These are phyloP conservation scores for Neofusicoccum laricinum DNA, from an alignment of 2,329 filamentous ascomycete genomes.

Conservation along the genomic window DNA sequence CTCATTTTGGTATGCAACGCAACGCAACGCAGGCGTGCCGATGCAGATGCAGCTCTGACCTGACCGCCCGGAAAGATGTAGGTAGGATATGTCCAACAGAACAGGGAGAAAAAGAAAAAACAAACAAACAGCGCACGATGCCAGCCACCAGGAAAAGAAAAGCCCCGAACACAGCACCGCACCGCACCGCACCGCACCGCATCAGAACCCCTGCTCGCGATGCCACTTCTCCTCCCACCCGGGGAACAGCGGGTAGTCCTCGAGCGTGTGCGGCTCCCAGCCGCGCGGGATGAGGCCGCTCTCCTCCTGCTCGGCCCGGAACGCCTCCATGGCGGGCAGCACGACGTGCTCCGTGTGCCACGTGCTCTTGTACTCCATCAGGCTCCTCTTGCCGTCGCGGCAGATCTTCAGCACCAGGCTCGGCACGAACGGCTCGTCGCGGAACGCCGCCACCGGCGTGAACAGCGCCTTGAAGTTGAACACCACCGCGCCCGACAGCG, in stretches of 20 bases:
- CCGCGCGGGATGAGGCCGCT: conserved; percentile 57
- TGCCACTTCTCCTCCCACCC: conserved; percentile 77
- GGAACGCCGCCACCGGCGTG: conserved; percentile 67
- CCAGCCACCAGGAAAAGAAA: background rate
- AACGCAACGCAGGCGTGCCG: too few species aligned
- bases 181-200: background rate
- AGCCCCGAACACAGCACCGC: too few species aligned
- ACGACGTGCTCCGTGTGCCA: conserved; percentile 76
- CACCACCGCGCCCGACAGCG: conserved; percentile 69
- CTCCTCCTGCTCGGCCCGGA: conserved; percentile 62
- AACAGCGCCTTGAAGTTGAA: conserved; percentile 92
- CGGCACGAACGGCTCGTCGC: conserved; percentile 71
- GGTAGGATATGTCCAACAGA: too few species aligned
- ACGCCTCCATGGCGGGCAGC: conserved; percentile 62
- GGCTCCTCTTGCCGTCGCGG: conserved; percentile 64
- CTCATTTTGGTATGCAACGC: background rate
- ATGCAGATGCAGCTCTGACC: too few species aligned
- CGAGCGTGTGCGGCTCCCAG: conserved; percentile 68
- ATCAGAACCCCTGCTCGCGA: conserved; percentile 58
- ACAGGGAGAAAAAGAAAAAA: too few species aligned
- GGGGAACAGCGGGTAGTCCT: conserved; percentile 72
- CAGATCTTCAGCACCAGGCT: conserved; percentile 65
- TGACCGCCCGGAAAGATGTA: too few species aligned
- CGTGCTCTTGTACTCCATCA: conserved; percentile 80
- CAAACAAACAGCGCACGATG: too few species aligned